Conservation (phyloP, 2,329 filamentous ascomycete genomes). For the Drechslera avenae region DNA sequence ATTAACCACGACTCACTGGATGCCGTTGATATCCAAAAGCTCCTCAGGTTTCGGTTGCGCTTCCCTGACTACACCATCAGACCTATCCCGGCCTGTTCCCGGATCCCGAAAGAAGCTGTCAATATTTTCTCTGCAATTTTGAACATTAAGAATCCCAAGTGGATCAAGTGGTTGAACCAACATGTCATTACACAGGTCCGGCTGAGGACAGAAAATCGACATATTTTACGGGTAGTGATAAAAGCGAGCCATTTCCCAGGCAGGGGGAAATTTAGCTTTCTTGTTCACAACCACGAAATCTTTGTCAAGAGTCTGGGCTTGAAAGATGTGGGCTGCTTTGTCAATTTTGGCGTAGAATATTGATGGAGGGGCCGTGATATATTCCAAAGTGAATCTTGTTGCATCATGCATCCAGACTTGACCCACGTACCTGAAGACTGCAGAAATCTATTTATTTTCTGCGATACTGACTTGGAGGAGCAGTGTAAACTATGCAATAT, state of each 20-base stretch:
- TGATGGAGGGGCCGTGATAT: not conserved
- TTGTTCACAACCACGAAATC: not conserved
- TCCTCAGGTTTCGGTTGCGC: slow-evolving; percentile 25
- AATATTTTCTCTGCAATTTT: not conserved
- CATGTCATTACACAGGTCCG: slow-evolving; percentile 5
- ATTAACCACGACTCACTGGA: slow-evolving; percentile 13
- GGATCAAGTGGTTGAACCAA: slow-evolving; percentile 1
- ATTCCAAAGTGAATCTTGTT: no score
- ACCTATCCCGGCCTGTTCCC: not conserved
- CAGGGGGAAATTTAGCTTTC: no score
- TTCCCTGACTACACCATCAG: slow-evolving; percentile 23
- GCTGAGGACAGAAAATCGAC: not conserved
- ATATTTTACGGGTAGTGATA: not conserved
- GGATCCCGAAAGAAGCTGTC: not conserved
- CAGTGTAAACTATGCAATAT: no score
- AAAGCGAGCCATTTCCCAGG: not conserved
- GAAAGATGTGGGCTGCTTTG: not conserved
- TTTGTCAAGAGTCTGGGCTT: not conserved
- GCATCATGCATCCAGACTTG: no score
- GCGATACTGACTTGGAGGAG: no score
- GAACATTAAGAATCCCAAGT: not conserved
- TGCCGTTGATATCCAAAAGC: slow-evolving; percentile 12
- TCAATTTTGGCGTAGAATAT: not conserved
- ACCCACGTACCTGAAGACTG: no score
- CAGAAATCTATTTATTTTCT: no score